These are phyloP conservation scores for Monascus purpureus DNA, from an alignment of 495 filamentous ascomycete genomes.

Conservation along the genomic window DNA sequence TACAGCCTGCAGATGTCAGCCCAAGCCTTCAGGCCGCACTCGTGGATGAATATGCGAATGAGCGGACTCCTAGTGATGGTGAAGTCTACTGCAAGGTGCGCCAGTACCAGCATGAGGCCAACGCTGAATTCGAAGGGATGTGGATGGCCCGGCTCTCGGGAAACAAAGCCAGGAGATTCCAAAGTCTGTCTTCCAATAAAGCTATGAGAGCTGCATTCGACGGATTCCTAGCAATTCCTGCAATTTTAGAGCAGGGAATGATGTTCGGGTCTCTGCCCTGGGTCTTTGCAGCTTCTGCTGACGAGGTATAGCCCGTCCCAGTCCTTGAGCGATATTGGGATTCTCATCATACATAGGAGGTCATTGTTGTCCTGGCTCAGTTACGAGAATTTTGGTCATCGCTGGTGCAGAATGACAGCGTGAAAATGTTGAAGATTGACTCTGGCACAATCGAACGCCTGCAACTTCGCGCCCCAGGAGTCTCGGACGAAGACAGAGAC, in stretches of 20 bases:
- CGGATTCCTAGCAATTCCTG: conserved; percentile 11
- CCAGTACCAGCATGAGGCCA: conserved; percentile 10
- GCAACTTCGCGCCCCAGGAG: not conserved
- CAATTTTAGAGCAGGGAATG: conserved; percentile 15
- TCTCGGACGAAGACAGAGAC: conserved; percentile 2
- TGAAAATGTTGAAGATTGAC: not conserved
- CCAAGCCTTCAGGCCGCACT: conserved; percentile 8
- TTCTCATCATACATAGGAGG: no score
- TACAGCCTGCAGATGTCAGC: conserved; percentile 11
- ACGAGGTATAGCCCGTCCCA: conserved; percentile 5
- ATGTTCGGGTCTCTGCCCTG: conserved; percentile 7
- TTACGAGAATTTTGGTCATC: conserved; percentile 9
- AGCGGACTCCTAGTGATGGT: conserved; percentile 11
- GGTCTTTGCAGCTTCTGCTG: conserved; percentile 9
- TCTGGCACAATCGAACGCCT: not conserved
- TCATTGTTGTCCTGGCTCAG: conserved; percentile 6
- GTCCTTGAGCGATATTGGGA: no score
- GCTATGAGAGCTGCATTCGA: conserved; percentile 11
- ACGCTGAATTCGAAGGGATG: conserved; percentile 5
- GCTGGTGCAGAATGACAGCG: not conserved
- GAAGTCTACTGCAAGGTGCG: conserved; percentile 21
- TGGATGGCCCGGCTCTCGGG: conserved; percentile 4
- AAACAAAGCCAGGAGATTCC: conserved; percentile 6
- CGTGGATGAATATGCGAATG: conserved; percentile 16
- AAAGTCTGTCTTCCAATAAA: conserved; percentile 2